A percentile compares a stretch with the other conserved stretches of the same genome.
phyloP scores from a whole-genome alignment of 805 yeast species.

The Sugiyamaella boreocaroliniensis region DNA sequence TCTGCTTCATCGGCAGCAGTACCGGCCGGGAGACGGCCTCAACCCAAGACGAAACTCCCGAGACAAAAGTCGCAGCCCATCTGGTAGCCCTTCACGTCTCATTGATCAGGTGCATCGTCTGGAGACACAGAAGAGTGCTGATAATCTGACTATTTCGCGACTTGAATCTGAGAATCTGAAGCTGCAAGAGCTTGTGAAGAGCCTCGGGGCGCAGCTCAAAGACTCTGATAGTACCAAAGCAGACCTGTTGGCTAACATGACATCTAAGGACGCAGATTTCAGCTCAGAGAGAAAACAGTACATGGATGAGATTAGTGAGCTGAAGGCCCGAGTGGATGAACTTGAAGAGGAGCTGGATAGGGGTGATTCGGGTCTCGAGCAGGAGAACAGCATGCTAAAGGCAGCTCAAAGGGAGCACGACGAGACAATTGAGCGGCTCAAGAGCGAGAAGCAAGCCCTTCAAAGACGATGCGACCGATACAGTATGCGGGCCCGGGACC shows the following conservation, averaged over 20 bases:
- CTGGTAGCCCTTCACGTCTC: constrained; percentile 6
- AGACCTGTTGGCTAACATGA: constrained; percentile 61
- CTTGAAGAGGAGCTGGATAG: constrained; percentile 41
- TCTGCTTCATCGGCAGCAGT: constrained; percentile 63
- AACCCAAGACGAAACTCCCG: background rate
- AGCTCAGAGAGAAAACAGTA: constrained; percentile 45
- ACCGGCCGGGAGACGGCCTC: constrained; percentile 2
- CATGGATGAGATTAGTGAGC: constrained; percentile 44
- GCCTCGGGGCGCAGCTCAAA: constrained; percentile 18
- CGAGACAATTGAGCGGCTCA: constrained; percentile 11
- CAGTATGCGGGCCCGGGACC: constrained; percentile 36
- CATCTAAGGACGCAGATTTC: constrained; percentile 56
- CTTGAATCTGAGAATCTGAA: constrained; percentile 6
- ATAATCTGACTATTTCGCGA: constrained; percentile 3
- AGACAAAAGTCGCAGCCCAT: constrained; percentile 4
- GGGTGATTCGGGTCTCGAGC: constrained; percentile 21
- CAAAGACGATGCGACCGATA: constrained; percentile 21
- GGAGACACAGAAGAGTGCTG: constrained; percentile 11
- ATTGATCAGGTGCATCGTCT: constrained; percentile 14
- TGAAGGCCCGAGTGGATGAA: constrained; percentile 41
- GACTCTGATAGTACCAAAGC: constrained; percentile 42
- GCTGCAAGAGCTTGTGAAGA: constrained; percentile 21
- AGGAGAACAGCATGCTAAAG: constrained; percentile 32
- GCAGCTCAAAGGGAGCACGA: constrained; percentile 27
- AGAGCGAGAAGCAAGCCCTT: constrained; percentile 2